Conservation (phyloP, 257 asterid species). For the Anisodus acutangulus region DNA sequence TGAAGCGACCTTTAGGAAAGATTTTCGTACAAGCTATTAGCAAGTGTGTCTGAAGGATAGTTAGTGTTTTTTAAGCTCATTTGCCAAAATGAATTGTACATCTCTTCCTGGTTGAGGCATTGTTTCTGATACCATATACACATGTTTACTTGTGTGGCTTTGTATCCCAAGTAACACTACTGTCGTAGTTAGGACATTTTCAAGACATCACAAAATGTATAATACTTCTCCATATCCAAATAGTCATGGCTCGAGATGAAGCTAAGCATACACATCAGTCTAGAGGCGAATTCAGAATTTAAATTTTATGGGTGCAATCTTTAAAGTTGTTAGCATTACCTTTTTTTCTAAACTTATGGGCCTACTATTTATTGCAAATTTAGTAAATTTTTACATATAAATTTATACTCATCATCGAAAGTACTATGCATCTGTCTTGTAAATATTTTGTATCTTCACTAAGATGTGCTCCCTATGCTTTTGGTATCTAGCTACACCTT, state of each 20-base stretch:
- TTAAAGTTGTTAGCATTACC: too few species aligned
- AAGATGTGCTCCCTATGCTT: neutral
- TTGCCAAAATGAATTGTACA: neutral
- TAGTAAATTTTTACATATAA: too few species aligned
- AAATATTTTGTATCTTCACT: neutral
- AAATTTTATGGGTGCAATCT: too few species aligned
- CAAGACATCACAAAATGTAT: neutral
- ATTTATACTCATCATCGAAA: too few species aligned
- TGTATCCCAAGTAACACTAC: neutral
- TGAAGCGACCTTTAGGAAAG: neutral
- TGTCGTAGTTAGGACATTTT: neutral
- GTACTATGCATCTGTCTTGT: neutral
- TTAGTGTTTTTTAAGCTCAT: neutral
- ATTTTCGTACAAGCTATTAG: neutral
- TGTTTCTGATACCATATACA: neutral
- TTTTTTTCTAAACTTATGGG: too few species aligned
- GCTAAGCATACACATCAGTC: neutral
- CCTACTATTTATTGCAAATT: too few species aligned
- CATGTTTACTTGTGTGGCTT: neutral
- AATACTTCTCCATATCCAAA: neutral
- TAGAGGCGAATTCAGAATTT: too few species aligned
- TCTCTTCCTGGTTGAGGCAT: neutral
- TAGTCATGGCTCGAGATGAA: neutral
- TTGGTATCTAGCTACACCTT: neutral
- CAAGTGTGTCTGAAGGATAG: neutral